Evolutionary conservation across 345 rosid species (phyloP).

Genomic region (Luvunga scandens): DNA sequence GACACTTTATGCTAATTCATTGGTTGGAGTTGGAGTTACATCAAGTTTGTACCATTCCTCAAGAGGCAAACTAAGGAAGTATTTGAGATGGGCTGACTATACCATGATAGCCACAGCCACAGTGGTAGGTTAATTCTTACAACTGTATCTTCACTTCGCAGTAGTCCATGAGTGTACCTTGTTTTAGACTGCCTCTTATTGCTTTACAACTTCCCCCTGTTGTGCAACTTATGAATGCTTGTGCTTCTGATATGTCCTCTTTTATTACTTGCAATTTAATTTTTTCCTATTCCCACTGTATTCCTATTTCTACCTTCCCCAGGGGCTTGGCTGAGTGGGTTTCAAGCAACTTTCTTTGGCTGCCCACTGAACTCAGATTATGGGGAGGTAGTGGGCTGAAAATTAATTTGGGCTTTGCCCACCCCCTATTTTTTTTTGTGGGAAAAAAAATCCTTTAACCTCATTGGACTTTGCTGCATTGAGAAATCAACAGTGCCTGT

Average conservation of each 20-base stretch:
- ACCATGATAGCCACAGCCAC: conserved; percentile 91
- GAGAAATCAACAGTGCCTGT: background rate
- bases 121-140: conserved; percentile 42
- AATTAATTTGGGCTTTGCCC: too few relatives aligned
- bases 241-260: background rate
- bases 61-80: conserved; percentile 72
- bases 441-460: too few relatives aligned
- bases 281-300: background rate
- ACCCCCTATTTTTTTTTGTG: too few relatives aligned
- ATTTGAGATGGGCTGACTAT: conserved; percentile 87
- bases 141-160: background rate
- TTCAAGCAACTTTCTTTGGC: too few relatives aligned
- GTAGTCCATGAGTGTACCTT: too few relatives aligned
- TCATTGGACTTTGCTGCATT: background rate
- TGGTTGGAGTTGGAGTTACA: conserved; percentile 89
- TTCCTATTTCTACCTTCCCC: background rate
- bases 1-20: conserved; percentile 84
- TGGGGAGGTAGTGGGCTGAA: too few relatives aligned
- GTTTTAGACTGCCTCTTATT: background rate
- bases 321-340: too few relatives aligned
- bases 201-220: background rate
- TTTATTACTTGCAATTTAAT: background rate
- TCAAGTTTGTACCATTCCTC: conserved; percentile 90
- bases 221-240: background rate
- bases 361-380: too few relatives aligned